Conservation (phyloP, 148 eudicot species). For the Salicornia ramosissima region DNA sequence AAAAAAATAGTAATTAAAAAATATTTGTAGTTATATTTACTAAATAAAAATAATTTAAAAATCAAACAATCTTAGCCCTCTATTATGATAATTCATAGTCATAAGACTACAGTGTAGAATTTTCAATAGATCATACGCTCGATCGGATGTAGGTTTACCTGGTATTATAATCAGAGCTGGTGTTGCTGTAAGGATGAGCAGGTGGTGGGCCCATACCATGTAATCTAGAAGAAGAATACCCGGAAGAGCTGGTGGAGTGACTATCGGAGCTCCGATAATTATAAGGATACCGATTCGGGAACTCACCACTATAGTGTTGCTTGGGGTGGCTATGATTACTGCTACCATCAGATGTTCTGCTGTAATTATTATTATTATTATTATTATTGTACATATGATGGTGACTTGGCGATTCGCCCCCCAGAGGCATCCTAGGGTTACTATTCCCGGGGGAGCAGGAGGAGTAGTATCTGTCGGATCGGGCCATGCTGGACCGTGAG, state of each 20-base stretch:
- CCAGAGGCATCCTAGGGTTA: not conserved
- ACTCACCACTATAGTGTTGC: not conserved
- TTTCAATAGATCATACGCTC: too few species aligned
- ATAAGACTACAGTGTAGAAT: too few species aligned
- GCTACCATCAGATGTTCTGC: not conserved
- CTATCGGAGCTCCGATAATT: not conserved
- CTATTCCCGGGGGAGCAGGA: not conserved
- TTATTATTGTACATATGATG: not conserved
- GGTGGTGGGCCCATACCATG: constrained; percentile 8
- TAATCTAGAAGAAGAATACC: constrained; percentile 2
- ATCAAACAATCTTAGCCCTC: too few species aligned
- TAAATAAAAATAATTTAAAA: too few species aligned
- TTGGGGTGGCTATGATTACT: not conserved
- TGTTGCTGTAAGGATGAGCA: not conserved
- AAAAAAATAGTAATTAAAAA: too few species aligned
- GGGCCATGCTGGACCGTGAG: not conserved
- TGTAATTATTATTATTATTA: too few species aligned
- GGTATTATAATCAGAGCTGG: constrained; percentile 12
- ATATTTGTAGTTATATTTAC: too few species aligned
- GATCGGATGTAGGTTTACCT: too few species aligned
- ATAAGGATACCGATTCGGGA: not conserved
- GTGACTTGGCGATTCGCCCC: not conserved
- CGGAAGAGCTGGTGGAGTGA: not conserved
- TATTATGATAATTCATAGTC: too few species aligned
- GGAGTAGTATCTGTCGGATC: not conserved